These are phyloP conservation scores for Candida sojae DNA, from an alignment of 1,139 yeast species.

Conservation along the genomic window DNA sequence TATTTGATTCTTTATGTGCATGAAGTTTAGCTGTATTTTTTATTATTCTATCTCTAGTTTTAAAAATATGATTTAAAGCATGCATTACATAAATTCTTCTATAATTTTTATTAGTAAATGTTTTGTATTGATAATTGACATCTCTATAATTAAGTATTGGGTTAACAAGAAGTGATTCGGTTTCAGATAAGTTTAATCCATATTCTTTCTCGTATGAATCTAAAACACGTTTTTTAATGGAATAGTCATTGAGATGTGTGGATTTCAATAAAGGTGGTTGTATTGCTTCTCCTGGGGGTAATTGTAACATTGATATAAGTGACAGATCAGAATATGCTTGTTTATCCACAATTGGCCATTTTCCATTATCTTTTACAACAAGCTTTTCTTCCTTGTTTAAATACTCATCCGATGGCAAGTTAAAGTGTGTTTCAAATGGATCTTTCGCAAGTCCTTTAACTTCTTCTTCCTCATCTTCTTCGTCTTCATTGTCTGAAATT, in stretches of 20 bases:
- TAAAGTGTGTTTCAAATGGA: conserved; percentile 80
- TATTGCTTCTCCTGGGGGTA: conserved; percentile 30
- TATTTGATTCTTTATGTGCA: conserved; percentile 42
- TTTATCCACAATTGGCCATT: conserved; percentile 30
- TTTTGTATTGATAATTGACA: conserved; percentile 57
- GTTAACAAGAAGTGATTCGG: conserved; percentile 40
- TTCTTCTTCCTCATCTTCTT: conserved; percentile 19
- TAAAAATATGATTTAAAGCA: conserved; percentile 76
- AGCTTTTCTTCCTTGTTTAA: conserved; percentile 35
- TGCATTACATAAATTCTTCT: conserved; percentile 71
- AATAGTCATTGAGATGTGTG: conserved; percentile 13
- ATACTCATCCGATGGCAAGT: conserved; percentile 46
- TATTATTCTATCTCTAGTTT: conserved; percentile 80
- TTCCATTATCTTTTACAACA: conserved; percentile 18
- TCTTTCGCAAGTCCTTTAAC: conserved; percentile 30
- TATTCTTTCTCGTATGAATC: conserved; percentile 24
- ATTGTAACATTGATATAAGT: conserved; percentile 21
- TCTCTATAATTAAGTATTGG: conserved; percentile 78
- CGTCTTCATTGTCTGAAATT: conserved; percentile 30
- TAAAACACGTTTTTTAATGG: conserved; percentile 34
- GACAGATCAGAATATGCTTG: conserved; percentile 22
- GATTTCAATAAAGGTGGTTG: conserved; percentile 12
- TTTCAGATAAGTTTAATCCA: conserved; percentile 17
- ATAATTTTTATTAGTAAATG: conserved; percentile 47
- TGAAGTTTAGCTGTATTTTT: conserved; percentile 68